Base-by-base conservation (phyloP, 2,329 filamentous ascomycete species). In the Simplicillium sp. region DNA sequence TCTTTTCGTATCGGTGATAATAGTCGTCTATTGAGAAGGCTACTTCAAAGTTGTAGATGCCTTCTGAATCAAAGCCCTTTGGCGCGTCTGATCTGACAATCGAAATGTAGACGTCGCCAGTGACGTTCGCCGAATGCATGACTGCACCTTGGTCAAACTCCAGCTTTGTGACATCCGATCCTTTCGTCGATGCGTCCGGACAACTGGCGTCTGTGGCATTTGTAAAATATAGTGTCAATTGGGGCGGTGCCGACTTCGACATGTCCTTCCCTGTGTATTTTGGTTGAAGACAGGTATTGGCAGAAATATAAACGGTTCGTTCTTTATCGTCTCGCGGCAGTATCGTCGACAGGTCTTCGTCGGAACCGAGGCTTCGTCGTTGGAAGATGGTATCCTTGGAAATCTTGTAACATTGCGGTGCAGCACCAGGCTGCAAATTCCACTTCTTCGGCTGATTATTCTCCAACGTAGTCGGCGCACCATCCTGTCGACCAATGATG, bases 261-360 rank as follows among this genome's bases (percentile, higher is more conserved):
- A 39, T 18, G 20, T 43, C 38, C 25, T 47, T 43, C 34, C 48
- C 47, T 8, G 44, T 38, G 4, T 71, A 67, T 15, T 62, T 57
- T 11, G 90, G 92, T 52, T 94, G 87, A 18, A 77, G 61, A 60
- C 92, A 98, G 1, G 86, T 89, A 49, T 88, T 97, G 34, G 88
- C 79, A 2, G 88, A 88, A 40, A 98, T 72, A 59, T 84, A 96
- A 3, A 97, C 67, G 2, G 64, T 75, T 34, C 61, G 61, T 47
- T 39, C 54, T 47, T n/a, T 49, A 39, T 37, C 43, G 41, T 7
- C 36, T 29, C 6, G 52, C 48, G 2, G 36, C 31, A 11, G 43
- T 32, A 20, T 39, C 32, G 48, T 42, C 46, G n/a, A n/a, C n/a
- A 28, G 32, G 31, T 15, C 33, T 36, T 38, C 42, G 25, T 20